Base-by-base conservation (phyloP, 345 rosid species). In the Salix udensis region DNA sequence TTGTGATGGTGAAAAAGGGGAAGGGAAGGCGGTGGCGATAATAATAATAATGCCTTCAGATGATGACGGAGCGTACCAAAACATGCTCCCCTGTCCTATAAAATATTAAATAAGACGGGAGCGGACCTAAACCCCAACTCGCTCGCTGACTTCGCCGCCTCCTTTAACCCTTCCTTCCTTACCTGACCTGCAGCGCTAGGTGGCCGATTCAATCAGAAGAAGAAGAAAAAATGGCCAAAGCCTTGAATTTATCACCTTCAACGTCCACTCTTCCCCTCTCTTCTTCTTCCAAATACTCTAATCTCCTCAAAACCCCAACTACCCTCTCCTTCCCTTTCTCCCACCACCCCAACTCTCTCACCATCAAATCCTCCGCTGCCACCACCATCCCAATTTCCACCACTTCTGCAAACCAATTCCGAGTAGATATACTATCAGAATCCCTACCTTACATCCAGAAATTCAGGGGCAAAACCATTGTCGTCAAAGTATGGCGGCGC, bases 401-500 rank as follows among this genome's bases (percentile, higher is more conserved):
- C 11, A 6, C 76, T 40, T 46, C 70, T 12, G 72, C 31, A 65
- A 80, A 80, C 52, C 84, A 86, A 65, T 83, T 78, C 83, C 91
- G 98, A 55, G 94, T 96, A 52, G 90, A 86, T 77, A 86, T 93
- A 48, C 85, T 96, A 67, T 93, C 98, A 2, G 99, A 96, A 83
- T 89, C 99, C 1, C 85, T 96, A 16, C 99, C 99, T 1, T 96
- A 92, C 80, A 93, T 96, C 81, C 98, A 93, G 78, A 92, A 89
- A 82, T 93, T 91, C 83, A 82, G 96, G 1, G 99, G 99, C 2
- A 92, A 94, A 83, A 92, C 92, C 61, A 84, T 94, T 23, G 97
- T 94, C 7, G 97, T 94, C 85, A 94, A 94, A 85, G n/a, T 92
- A 92, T 72, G 98, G 97, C 39, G 96, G 98, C 74, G 98, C 96